Conservation (phyloP, 129 eudicot genomes). For the Dittrichia graveolens region DNA sequence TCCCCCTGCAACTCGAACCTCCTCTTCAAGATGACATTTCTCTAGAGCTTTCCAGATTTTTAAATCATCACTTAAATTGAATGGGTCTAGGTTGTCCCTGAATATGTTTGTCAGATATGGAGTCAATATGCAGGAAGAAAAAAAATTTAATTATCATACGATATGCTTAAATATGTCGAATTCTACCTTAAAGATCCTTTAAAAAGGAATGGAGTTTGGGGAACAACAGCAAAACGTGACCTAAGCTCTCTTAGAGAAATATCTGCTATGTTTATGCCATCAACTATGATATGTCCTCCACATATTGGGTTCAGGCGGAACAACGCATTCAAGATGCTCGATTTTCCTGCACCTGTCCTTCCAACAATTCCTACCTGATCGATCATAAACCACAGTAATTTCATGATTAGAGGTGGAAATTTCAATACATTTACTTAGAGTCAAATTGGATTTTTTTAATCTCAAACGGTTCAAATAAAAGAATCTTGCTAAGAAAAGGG, state of each 20-base stretch:
- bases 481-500: not conserved
- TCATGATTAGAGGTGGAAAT: not conserved
- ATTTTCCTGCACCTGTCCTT: constrained; percentile 98
- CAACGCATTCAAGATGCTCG: constrained; percentile 84
- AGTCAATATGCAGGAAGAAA: constrained; percentile 3
- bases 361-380: constrained; percentile 90
- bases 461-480: not conserved
- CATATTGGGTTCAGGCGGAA: constrained; percentile 83
- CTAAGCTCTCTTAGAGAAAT: constrained; percentile 80
- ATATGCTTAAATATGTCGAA: not conserved
- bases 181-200: constrained; percentile 88
- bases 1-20: constrained; percentile 77
- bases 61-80: constrained; percentile 46
- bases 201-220: constrained; percentile 88
- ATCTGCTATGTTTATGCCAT: constrained; percentile 64
- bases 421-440: not conserved
- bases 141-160: not conserved
- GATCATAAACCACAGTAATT: not conserved
- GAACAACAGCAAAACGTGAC: constrained; percentile 79
- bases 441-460: not conserved
- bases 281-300: constrained; percentile 73
- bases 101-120: constrained; percentile 17
- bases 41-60: constrained; percentile 75
- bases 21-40: constrained; percentile 73
- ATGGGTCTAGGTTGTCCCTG: constrained; percentile 92